These are phyloP conservation scores for Phytophthora citricola DNA, from an alignment of 352 stramenopile species.

Conservation along the genomic window DNA sequence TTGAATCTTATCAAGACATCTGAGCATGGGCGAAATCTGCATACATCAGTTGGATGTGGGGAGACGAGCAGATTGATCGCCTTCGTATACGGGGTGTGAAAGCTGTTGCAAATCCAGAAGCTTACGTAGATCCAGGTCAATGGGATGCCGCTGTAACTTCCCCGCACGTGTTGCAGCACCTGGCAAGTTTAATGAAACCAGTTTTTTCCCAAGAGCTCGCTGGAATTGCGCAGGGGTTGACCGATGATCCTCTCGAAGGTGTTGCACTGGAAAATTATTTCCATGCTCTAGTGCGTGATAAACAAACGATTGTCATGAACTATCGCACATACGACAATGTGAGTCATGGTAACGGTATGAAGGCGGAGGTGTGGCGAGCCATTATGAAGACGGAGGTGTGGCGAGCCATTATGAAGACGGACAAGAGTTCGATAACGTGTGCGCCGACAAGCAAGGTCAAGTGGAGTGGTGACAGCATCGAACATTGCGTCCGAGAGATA, in stretches of 20 bases:
- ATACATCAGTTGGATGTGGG: not conserved
- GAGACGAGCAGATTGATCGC: conserved; percentile 5
- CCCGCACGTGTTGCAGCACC: conserved; percentile 2
- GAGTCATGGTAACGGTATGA: no score
- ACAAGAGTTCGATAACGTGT: no score
- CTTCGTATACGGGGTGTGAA: conserved; percentile 7
- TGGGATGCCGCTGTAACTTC: conserved; percentile 5
- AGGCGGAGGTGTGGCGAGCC: no score
- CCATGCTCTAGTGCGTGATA: conserved; percentile 3
- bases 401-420: no score
- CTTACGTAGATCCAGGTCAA: conserved; percentile 2
- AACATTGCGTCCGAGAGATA: conserved; percentile 8
- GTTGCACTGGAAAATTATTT: conserved; percentile 10
- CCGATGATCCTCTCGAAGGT: conserved; percentile 9
- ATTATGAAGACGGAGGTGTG: no score
- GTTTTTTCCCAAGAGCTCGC: conserved; percentile 8
- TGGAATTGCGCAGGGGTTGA: conserved; percentile 4
- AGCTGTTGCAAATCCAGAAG: not conserved
- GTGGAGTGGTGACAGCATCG: not conserved
- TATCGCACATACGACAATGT: conserved; percentile 12
- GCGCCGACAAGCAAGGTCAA: not conserved
- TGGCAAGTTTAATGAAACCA: conserved; percentile 4
- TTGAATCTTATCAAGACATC: not conserved
- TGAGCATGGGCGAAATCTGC: not conserved
- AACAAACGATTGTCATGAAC: not conserved